A percentile compares a stretch with the other conserved stretches of the same genome.
Evolutionary conservation across 2,329 filamentous ascomycete genomes (phyloP).

Genomic region (Aureobasidium uvarum): DNA sequence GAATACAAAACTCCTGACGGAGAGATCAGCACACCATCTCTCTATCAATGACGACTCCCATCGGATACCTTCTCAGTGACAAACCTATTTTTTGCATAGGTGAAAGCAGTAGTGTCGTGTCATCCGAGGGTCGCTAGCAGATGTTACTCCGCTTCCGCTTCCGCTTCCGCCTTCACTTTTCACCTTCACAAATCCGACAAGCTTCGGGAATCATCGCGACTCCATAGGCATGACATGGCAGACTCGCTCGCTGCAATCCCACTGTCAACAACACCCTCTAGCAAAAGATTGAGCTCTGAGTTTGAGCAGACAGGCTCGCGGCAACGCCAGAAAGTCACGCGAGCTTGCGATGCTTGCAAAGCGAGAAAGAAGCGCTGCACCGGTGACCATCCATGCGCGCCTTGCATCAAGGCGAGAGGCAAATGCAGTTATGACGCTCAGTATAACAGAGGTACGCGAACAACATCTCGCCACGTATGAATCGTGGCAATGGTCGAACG

Average conservation of each 20-base stretch:
- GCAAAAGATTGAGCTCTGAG: not conserved
- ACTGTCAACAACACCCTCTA: not conserved
- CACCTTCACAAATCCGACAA: not conserved
- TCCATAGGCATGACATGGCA: not conserved
- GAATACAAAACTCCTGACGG: no score
- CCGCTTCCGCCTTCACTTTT: not conserved
- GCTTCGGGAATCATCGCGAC: no score
- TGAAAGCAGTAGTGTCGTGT: not conserved
- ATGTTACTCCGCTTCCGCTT: not conserved
- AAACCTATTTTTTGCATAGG: not conserved
- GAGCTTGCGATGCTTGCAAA: slow-evolving; percentile 39
- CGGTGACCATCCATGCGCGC: slow-evolving; percentile 43
- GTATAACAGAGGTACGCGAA: slow-evolving; percentile 45
- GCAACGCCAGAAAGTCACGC: slow-evolving; percentile 28
- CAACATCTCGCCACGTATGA: no score
- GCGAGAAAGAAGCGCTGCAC: slow-evolving; percentile 44
- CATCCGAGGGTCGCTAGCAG: not conserved
- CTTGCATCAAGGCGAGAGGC: slow-evolving; percentile 38
- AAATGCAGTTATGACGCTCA: slow-evolving; percentile 52
- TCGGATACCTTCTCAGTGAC: no score
- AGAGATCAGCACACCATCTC: no score
- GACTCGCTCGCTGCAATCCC: not conserved
- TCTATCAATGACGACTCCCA: no score
- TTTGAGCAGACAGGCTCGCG: not conserved
- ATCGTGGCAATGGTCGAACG: not conserved